phyloP scores from a whole-genome alignment of 2,329 filamentous ascomycete genomes.

The Pyrenochaeta sp. region DNA sequence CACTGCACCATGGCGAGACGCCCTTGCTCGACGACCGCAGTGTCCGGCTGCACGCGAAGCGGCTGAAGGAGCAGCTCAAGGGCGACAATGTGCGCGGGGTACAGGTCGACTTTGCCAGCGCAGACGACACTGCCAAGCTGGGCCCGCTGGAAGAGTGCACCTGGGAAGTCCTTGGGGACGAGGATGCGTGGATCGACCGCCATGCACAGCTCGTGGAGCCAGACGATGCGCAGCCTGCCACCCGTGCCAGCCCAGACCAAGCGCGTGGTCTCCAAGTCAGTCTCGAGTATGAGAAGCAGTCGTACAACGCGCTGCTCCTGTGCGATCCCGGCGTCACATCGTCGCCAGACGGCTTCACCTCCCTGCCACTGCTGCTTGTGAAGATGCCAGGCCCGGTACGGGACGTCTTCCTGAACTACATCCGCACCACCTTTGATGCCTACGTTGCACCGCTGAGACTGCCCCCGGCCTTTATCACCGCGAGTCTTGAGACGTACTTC shows the following conservation, averaged over 20 bases:
- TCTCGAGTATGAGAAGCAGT: constrained; percentile 60
- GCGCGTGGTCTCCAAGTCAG: constrained; percentile 58
- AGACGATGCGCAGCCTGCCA: constrained; percentile 37
- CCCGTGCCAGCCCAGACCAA: constrained; percentile 23
- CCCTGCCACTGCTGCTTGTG: constrained; percentile 60
- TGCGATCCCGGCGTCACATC: constrained; percentile 45
- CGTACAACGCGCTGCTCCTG: constrained; percentile 61
- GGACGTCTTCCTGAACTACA: constrained; percentile 59
- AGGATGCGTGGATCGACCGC: constrained; percentile 51
- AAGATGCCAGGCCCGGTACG: constrained; percentile 61
- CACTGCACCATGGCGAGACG: constrained; percentile 58
- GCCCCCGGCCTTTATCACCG: constrained; percentile 55
- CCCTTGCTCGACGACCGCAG: constrained; percentile 47
- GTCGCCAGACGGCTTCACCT: constrained; percentile 51
- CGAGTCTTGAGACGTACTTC: constrained; percentile 63
- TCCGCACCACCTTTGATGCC: constrained; percentile 60
- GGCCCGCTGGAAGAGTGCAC: constrained; percentile 58
- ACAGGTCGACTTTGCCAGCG: constrained; percentile 50
- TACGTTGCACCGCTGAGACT: constrained; percentile 57
- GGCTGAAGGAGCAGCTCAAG: constrained; percentile 59
- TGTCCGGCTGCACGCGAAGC: constrained; percentile 57
- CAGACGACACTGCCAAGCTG: constrained; percentile 53
- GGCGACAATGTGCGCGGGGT: constrained; percentile 59
- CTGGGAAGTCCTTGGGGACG: constrained; percentile 56
- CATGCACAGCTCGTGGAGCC: constrained; percentile 45